phyloP scores from a whole-genome alignment of 768 basidiomycete genomes.

The Rhizopogon salebrosus region DNA sequence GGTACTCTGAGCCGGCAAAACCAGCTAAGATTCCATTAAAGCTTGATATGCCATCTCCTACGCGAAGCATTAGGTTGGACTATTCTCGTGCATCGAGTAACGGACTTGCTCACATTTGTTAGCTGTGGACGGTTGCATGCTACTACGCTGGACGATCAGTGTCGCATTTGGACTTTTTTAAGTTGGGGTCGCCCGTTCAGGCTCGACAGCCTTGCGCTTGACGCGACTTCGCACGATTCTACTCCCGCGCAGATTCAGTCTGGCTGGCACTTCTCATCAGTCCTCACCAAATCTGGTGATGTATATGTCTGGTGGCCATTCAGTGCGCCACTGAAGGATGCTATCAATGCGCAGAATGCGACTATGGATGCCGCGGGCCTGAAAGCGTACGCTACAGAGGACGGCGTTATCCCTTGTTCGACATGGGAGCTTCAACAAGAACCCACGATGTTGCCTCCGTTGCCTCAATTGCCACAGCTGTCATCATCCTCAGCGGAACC shows the following conservation, averaged over 20 bases:
- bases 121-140: conserved; percentile 80
- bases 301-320: conserved; percentile 76
- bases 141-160: conserved; percentile 52
- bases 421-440: conserved; percentile 52
- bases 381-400: conserved; percentile 26
- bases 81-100: conserved; percentile 1
- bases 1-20: conserved; percentile 53
- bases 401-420: conserved; percentile 52
- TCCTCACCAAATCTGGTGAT: conserved; percentile 67
- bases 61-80: conserved; percentile 60
- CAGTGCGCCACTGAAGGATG: conserved; percentile 34
- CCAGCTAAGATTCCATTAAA: conserved; percentile 47
- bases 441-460: conserved; percentile 52
- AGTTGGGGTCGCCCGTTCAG: conserved; percentile 78
- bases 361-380: conserved; percentile 40
- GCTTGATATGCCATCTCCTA: conserved; percentile 52
- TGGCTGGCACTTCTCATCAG: conserved; percentile 76
- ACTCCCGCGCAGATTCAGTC: conserved; percentile 63
- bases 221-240: conserved; percentile 39
- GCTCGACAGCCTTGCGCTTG: conserved; percentile 36
- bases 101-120: not conserved
- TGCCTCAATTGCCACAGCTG: conserved; percentile 58
- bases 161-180: conserved; percentile 67
- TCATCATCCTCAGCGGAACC: conserved; percentile 20
- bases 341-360: conserved; percentile 33